phyloP scores from a whole-genome alignment of 768 basidiomycete genomes.

The Stropharia rugosoannulata region DNA sequence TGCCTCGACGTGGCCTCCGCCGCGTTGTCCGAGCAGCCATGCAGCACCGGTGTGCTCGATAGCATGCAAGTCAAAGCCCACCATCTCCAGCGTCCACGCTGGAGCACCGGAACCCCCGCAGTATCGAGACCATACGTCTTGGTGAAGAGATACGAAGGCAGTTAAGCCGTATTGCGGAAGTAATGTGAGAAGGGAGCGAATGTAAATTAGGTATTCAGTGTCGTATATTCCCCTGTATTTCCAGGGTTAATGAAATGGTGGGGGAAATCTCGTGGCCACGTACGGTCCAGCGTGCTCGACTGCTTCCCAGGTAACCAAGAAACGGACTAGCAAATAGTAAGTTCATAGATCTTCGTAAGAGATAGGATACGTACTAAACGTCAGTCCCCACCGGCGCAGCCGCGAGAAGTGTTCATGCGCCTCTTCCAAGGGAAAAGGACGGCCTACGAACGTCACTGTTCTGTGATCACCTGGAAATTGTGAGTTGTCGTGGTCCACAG shows the following conservation, averaged over 20 bases:
- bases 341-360: not conserved
- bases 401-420: conserved; percentile 83
- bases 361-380: conserved; percentile 61
- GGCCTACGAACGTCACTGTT: conserved; percentile 79
- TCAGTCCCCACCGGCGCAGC: conserved; percentile 83
- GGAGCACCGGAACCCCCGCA: conserved; percentile 95
- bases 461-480: conserved; percentile 66
- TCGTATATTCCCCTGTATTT: conserved; percentile 77
- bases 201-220: conserved; percentile 75
- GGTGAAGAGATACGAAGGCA: conserved; percentile 83
- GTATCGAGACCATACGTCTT: conserved; percentile 96
- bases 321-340: conserved; percentile 57
- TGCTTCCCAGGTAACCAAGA: conserved; percentile 97
- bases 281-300: conserved; percentile 93
- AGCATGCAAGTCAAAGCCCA: conserved; percentile 80
- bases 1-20: conserved; percentile 71
- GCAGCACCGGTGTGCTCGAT: conserved; percentile 86
- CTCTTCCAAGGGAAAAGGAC: conserved; percentile 89
- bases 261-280: conserved; percentile 29
- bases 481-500: conserved; percentile 64
- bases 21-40: conserved; percentile 79
- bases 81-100: conserved; percentile 88
- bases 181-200: conserved; percentile 65
- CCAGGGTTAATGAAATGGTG: not conserved
- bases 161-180: conserved; percentile 71